Base-by-base conservation (phyloP, 2,329 filamentous ascomycete genomes). In the Ilyonectria robusta region DNA sequence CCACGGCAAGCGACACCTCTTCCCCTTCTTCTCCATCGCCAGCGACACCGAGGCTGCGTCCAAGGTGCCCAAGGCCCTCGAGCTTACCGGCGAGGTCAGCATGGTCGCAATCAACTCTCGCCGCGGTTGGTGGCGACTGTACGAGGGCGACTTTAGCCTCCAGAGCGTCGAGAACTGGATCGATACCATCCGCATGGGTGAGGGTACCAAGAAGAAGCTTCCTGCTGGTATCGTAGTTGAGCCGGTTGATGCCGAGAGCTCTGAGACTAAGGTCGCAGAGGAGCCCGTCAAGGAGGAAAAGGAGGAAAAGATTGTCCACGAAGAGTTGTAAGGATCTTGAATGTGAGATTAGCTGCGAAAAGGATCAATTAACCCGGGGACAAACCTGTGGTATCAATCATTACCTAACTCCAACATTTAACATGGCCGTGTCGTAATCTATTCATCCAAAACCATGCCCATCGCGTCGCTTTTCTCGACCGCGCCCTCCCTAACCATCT, bases 171-270 rank as follows among this genome's bases (percentile, higher is more conserved):
- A 97, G 82, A 84, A 84, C 68, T 99, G 95, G 94, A 89, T 99
- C 66, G 96, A 99, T 76, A 87, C 89, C n/a, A 94, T 98, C 69
- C 91, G 94, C 42, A 87, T 99, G 85, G 94, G 95, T 59, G 95
- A 98, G 78, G 93, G 94, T 2, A 83, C 87, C 66, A 98, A 95
- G 86, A 87, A 90, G 75, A 93, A 91, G 82, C 79, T 96, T 47
- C 93, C 93, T 0, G 86, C 88, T 65, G 87, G 85, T 2, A 75
- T 93, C 48, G 77, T 92, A 35, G 82, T 83, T 17, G 79, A 81
- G 59, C 75, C 78, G 11, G 79, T 13, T 3, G 62, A 62, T 21
- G n/a, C n/a, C n/a, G 56, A 13, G 75, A 69, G 37, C 37, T 51
- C 59, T n/a, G 69, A 69, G 54, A 46, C 68, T 40, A 57, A 65